Conservation (phyloP, 495 filamentous ascomycete species). For the Lophiostoma macrostomum region DNA sequence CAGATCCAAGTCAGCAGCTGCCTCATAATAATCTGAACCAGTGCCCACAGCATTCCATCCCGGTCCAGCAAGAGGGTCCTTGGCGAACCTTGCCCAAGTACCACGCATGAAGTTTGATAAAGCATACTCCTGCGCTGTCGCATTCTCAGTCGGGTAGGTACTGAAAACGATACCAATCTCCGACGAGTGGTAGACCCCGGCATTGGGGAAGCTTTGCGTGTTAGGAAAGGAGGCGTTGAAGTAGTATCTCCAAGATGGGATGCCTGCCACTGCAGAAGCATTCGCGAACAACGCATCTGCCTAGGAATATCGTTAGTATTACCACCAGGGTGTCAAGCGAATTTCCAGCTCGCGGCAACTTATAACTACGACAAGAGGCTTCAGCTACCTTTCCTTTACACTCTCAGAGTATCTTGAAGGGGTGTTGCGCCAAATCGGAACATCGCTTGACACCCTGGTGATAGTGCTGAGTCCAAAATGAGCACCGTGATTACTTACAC, state of each 20-base stretch:
- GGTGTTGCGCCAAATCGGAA: too few species aligned
- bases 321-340: background rate
- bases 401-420: too few species aligned
- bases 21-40: background rate
- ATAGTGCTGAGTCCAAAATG: too few species aligned
- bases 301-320: background rate
- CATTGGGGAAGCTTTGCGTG: constrained; percentile 9
- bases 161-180: constrained; percentile 41
- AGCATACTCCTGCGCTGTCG: constrained; percentile 32
- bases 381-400: too few species aligned
- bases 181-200: constrained; percentile 35
- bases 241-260: constrained; percentile 37
- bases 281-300: constrained; percentile 30
- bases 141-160: constrained; percentile 26
- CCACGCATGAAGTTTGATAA: constrained; percentile 35
- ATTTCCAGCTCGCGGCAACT: too few species aligned
- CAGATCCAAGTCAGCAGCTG: background rate
- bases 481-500: too few species aligned
- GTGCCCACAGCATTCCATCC: constrained; percentile 24
- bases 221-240: constrained; percentile 43
- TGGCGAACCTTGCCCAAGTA: constrained; percentile 41
- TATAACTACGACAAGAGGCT: too few species aligned
- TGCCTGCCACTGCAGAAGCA: constrained; percentile 15
- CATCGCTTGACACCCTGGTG: too few species aligned
- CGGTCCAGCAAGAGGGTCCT: constrained; percentile 34